Conservation (phyloP, 768 basidiomycete species). For the Boletus reticulatus region DNA sequence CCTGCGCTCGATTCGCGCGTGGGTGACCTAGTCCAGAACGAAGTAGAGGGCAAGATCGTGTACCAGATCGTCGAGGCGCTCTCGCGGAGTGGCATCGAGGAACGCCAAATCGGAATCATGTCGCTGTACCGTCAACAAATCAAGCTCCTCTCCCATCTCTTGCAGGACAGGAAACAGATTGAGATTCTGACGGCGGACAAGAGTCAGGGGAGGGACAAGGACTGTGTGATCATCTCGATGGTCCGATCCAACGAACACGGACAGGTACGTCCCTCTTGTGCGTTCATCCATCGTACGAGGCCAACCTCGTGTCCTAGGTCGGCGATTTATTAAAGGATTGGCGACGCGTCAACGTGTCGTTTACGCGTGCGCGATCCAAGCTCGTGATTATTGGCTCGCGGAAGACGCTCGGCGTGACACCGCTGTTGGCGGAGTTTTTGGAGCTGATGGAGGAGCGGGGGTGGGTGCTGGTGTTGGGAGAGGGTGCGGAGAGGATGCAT, state of each 20-base stretch:
- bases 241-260: conserved; percentile 82
- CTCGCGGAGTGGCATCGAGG: conserved; percentile 56
- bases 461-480: conserved; percentile 69
- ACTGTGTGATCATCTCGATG: conserved; percentile 90
- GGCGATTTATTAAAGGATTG: conserved; percentile 95
- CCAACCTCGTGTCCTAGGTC: conserved; percentile 44
- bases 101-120: conserved; percentile 81
- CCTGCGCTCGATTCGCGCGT: conserved; percentile 79
- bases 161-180: conserved; percentile 54
- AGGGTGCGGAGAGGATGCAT: conserved; percentile 55
- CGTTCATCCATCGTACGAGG: too few species aligned
- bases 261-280: conserved; percentile 42
- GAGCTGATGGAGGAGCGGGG: conserved; percentile 62
- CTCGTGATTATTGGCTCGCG: conserved; percentile 89
- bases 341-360: conserved; percentile 94
- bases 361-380: conserved; percentile 90
- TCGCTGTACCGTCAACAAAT: conserved; percentile 95
- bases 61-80: conserved; percentile 69
- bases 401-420: conserved; percentile 61
- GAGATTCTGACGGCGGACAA: conserved; percentile 92
- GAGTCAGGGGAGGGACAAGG: conserved; percentile 94
- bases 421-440: conserved; percentile 74
- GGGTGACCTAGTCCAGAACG: conserved; percentile 91
- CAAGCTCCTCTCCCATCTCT: conserved; percentile 73
- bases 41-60: conserved; percentile 68